phyloP scores from a whole-genome alignment of 2,329 filamentous ascomycete genomes.

The Xylariaceae sp. region DNA sequence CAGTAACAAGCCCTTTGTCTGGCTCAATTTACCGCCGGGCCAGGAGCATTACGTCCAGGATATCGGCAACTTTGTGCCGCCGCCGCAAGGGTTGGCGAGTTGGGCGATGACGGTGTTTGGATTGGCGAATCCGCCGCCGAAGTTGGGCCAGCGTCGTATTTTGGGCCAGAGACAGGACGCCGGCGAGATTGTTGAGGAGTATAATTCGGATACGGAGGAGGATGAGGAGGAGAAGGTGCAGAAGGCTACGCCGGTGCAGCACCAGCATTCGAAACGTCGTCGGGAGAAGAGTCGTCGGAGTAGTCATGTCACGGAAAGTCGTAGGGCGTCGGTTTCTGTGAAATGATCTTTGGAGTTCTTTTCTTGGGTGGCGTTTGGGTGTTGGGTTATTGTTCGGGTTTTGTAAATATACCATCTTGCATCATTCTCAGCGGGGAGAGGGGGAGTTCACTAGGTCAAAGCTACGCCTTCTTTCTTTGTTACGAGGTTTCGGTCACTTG shows the following conservation, averaged over 20 bases:
- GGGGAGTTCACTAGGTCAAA: no score
- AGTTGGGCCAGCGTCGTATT: conserved; percentile 23
- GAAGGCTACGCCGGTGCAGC: conserved; percentile 1
- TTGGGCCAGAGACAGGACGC: conserved; percentile 25
- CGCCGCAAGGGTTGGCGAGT: conserved; percentile 26
- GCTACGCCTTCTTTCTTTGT: no score
- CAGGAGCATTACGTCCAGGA: conserved; percentile 31
- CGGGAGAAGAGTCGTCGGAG: not conserved
- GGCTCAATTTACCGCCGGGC: conserved; percentile 36
- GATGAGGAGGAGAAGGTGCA: not conserved
- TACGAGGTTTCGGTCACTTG: no score
- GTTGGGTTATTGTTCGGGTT: no score
- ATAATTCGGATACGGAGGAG: conserved; percentile 1
- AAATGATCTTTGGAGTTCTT: not conserved
- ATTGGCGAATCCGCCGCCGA: conserved; percentile 22
- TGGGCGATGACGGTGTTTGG: conserved; percentile 25
- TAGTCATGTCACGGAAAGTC: not conserved
- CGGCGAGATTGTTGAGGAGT: not conserved
- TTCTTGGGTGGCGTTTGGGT: not conserved
- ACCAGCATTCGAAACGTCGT: not conserved
- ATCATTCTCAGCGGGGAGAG: no score
- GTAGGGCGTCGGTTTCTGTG: not conserved
- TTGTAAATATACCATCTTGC: no score
- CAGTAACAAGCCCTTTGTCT: conserved; percentile 36
- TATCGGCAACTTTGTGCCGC: conserved; percentile 33